A percentile compares a stretch with the other conserved stretches of the same genome.
Conservation (phyloP, 2,329 filamentous ascomycete genomes). For the Sclerotinia glacialis region DNA sequence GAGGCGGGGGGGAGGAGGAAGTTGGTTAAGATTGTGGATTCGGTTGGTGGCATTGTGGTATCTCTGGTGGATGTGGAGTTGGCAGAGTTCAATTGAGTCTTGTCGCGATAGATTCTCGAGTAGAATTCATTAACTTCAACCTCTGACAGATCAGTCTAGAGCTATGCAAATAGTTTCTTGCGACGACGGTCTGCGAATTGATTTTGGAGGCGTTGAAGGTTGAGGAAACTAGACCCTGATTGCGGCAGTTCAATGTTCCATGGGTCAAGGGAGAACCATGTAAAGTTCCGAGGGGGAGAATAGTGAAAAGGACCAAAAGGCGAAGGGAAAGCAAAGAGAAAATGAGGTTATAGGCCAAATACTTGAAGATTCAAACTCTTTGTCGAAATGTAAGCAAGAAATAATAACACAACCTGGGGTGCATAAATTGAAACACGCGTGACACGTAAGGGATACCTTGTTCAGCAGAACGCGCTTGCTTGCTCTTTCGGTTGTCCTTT, state of each 20-base stretch:
- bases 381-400: background rate
- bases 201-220: background rate
- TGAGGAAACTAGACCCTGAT: background rate
- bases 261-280: background rate
- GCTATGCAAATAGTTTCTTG: background rate
- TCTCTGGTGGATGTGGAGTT: background rate
- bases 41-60: conserved; percentile 65
- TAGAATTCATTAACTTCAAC: background rate
- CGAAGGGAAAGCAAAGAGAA: background rate
- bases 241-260: background rate
- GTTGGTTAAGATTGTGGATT: conserved; percentile 70
- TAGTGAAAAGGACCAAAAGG: background rate
- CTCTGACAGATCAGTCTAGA: background rate
- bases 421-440: conserved; percentile 1
- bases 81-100: background rate
- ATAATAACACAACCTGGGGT: conserved; percentile 3
- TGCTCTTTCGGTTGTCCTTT: conserved; percentile 7
- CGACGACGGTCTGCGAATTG: background rate
- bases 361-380: background rate
- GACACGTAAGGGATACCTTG: background rate
- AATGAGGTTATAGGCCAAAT: background rate
- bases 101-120: background rate
- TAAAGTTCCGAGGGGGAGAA: background rate
- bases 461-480: conserved; percentile 7
- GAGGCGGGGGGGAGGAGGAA: conserved; percentile 76